These are phyloP conservation scores for Mucor sp. DNA, from an alignment of 371 early-diverging fungal genomes.

Conservation along the genomic window DNA sequence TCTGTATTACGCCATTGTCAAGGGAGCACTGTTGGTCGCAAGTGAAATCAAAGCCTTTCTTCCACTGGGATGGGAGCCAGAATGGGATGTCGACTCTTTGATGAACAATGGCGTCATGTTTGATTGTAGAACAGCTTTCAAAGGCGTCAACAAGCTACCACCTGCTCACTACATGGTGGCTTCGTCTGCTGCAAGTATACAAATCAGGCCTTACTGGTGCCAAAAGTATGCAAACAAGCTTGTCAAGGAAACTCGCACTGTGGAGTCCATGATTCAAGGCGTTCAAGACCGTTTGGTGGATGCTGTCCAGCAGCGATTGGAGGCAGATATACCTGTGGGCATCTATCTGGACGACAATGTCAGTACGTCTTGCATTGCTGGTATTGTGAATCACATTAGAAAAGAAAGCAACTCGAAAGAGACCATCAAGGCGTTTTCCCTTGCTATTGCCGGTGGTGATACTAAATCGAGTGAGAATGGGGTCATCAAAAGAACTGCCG, in stretches of 20 bases:
- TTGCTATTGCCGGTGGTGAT: constrained; percentile 17
- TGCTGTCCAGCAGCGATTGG: constrained; percentile 13
- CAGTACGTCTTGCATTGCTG: constrained; percentile 19
- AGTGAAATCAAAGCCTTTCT: constrained; percentile 28
- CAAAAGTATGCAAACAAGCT: constrained; percentile 20
- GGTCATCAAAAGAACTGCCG: constrained; percentile 20
- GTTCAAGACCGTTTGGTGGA: constrained; percentile 21
- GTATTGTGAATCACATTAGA: constrained; percentile 16
- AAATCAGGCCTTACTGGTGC: constrained; percentile 18
- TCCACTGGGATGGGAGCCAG: constrained; percentile 18
- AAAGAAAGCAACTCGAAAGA: constrained; percentile 17
- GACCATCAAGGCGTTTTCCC: constrained; percentile 15
- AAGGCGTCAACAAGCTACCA: constrained; percentile 20
- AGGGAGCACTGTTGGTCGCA: constrained; percentile 17
- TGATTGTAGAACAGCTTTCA: constrained; percentile 19
- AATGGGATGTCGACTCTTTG: constrained; percentile 22
- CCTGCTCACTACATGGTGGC: constrained; percentile 22
- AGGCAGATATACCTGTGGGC: constrained; percentile 19
- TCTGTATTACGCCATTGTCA: constrained; percentile 19
- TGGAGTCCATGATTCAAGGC: constrained; percentile 24
- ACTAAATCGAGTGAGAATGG: constrained; percentile 3
- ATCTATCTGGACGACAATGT: constrained; percentile 20
- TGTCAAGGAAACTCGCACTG: constrained; percentile 9
- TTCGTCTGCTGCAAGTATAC: constrained; percentile 7
- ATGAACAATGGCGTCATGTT: constrained; percentile 6